These are phyloP conservation scores for Eutrema salsugineum DNA, from an alignment of 441 rosid species.

Conservation along the genomic window DNA sequence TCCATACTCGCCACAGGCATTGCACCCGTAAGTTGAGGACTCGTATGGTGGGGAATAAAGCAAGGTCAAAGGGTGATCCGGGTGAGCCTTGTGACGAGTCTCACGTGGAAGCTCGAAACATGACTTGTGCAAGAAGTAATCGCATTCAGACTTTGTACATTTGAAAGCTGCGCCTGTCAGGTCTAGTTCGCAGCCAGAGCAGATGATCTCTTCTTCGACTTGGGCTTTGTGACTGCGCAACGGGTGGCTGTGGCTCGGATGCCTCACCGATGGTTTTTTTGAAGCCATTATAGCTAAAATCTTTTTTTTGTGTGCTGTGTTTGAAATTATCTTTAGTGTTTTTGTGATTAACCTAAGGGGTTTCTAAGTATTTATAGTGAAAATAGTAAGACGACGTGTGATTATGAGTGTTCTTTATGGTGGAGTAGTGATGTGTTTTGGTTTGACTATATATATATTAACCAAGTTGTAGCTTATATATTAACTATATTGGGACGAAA, in stretches of 20 bases:
- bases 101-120: constrained; percentile 47
- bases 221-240: constrained; percentile 22
- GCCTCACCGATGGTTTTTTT: constrained; percentile 28
- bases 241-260: constrained; percentile 30
- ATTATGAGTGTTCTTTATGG: background rate
- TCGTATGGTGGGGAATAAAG: constrained; percentile 31
- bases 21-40: constrained; percentile 28
- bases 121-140: constrained; percentile 41
- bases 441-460: constrained; percentile 20
- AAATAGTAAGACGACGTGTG: constrained; percentile 11
- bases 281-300: constrained; percentile 6
- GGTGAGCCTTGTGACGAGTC: constrained; percentile 40
- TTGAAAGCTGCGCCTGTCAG: constrained; percentile 26
- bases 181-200: constrained; percentile 32
- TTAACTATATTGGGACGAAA: background rate
- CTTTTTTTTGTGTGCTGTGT: background rate
- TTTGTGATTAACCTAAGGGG: background rate
- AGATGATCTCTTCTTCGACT: constrained; percentile 29
- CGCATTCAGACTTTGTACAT: constrained; percentile 30
- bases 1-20: constrained; percentile 43
- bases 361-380: constrained; percentile 8
- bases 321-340: background rate
- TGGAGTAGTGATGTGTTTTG: constrained; percentile 8
- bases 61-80: constrained; percentile 34
- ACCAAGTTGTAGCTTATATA: constrained; percentile 17